phyloP scores from a whole-genome alignment of 352 stramenopile species.

The Phytopythium boreale region DNA sequence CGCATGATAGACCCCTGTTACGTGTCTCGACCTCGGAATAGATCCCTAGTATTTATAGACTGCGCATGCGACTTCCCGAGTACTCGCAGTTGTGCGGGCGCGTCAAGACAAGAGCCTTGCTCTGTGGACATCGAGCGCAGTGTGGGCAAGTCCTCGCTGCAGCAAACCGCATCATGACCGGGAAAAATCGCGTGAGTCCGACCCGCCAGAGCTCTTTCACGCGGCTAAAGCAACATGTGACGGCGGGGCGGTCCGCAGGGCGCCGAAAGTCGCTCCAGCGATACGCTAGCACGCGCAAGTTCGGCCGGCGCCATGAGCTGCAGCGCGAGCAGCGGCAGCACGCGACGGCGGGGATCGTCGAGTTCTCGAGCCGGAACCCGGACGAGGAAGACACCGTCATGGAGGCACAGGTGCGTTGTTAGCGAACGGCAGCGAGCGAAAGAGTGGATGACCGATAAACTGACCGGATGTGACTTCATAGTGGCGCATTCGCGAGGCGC shows the following conservation, averaged over 20 bases:
- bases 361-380: conserved; percentile 46
- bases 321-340: conserved; percentile 28
- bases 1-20: too few relatives aligned
- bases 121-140: too few relatives aligned
- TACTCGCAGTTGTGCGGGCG: too few relatives aligned
- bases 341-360: conserved; percentile 23
- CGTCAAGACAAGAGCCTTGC: background rate
- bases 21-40: too few relatives aligned
- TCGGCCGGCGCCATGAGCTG: conserved; percentile 32
- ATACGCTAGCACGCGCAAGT: conserved; percentile 36
- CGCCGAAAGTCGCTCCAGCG: conserved; percentile 11
- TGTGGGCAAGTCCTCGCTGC: too few relatives aligned
- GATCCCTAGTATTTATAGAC: too few relatives aligned
- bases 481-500: conserved; percentile 40
- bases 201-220: conserved; percentile 1
- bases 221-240: background rate
- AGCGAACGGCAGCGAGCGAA: background rate
- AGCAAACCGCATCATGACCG: background rate
- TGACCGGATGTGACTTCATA: too few relatives aligned
- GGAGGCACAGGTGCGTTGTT: conserved; percentile 25
- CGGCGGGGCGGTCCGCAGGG: background rate
- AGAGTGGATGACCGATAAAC: too few relatives aligned
- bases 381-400: conserved; percentile 51
- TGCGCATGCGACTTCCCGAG: too few relatives aligned
- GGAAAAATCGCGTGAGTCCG: background rate